Conservation (phyloP, 495 filamentous ascomycete genomes). For the Cudoniella acicularis region DNA sequence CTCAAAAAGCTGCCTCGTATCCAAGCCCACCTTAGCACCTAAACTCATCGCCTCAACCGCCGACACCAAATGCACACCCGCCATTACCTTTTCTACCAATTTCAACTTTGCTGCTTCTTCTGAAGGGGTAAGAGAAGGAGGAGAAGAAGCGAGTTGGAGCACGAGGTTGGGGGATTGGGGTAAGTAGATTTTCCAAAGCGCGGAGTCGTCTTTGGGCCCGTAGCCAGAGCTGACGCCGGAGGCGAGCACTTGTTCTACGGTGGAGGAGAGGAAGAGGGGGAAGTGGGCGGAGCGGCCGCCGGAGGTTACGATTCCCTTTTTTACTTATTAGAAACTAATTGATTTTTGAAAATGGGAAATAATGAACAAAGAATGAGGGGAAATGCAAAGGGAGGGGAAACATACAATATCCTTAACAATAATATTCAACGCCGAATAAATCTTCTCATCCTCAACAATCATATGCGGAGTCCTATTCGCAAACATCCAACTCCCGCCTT, state of each 20-base stretch:
- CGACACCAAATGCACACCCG: constrained; percentile 60
- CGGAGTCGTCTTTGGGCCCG: constrained; percentile 64
- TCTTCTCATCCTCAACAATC: constrained; percentile 61
- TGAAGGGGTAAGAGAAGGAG: constrained; percentile 19
- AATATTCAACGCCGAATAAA: constrained; percentile 69
- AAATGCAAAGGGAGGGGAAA: not conserved
- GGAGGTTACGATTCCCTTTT: constrained; percentile 71
- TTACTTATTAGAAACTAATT: too few relatives aligned
- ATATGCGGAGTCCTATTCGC: constrained; percentile 69
- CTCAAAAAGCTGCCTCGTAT: constrained; percentile 60
- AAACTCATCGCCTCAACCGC: constrained; percentile 66
- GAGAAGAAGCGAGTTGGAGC: constrained; percentile 12
- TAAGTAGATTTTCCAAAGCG: constrained; percentile 61
- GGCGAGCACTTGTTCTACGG: constrained; percentile 68
- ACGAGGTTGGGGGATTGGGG: constrained; percentile 29
- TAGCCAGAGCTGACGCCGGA: constrained; percentile 56
- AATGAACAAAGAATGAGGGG: not conserved
- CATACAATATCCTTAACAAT: constrained; percentile 69
- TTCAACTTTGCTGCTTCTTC: constrained; percentile 40
- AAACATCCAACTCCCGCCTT: constrained; percentile 80
- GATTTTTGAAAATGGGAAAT: too few relatives aligned
- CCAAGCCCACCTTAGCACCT: constrained; percentile 57
- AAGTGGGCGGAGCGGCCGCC: constrained; percentile 58
- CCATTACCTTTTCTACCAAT: constrained; percentile 57
- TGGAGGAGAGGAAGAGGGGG: constrained; percentile 65